phyloP scores from a whole-genome alignment of 2,329 filamentous ascomycete genomes.

The Stemphylium lycopersici region DNA sequence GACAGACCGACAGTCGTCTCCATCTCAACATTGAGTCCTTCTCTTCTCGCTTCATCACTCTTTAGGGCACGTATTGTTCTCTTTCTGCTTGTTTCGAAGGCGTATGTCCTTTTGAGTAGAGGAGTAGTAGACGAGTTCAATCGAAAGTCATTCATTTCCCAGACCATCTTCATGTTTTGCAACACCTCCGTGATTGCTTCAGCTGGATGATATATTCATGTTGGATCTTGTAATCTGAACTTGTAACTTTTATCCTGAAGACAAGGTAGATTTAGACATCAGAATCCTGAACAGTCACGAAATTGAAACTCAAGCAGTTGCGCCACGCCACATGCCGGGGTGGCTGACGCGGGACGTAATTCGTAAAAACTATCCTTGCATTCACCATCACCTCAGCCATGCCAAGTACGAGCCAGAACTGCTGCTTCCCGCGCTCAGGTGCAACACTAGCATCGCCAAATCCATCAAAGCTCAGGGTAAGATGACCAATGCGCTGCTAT shows the following conservation, averaged over 20 bases:
- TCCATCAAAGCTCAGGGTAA: no score
- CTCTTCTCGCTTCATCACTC: conserved; percentile 1
- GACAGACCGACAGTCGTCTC: no score
- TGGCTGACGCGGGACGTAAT: background rate
- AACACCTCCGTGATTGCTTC: no score
- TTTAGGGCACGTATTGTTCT: background rate
- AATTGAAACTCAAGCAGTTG: no score
- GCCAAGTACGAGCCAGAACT: background rate
- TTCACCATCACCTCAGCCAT: background rate
- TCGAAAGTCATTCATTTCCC: background rate
- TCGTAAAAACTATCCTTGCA: background rate
- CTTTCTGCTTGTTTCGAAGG: background rate
- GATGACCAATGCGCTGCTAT: background rate
- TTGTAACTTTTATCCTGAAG: no score
- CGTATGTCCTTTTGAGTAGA: background rate
- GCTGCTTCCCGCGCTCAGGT: background rate
- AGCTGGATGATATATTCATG: no score
- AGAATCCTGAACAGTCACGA: no score
- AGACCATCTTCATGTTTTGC: no score
- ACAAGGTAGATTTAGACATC: no score
- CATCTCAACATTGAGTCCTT: background rate
- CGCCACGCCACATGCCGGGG: background rate
- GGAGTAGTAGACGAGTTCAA: conserved; percentile 1
- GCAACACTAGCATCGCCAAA: background rate
- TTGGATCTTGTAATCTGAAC: no score